These are phyloP conservation scores for Candida smagusa DNA, from an alignment of 1,139 yeast genomes.

Conservation along the genomic window DNA sequence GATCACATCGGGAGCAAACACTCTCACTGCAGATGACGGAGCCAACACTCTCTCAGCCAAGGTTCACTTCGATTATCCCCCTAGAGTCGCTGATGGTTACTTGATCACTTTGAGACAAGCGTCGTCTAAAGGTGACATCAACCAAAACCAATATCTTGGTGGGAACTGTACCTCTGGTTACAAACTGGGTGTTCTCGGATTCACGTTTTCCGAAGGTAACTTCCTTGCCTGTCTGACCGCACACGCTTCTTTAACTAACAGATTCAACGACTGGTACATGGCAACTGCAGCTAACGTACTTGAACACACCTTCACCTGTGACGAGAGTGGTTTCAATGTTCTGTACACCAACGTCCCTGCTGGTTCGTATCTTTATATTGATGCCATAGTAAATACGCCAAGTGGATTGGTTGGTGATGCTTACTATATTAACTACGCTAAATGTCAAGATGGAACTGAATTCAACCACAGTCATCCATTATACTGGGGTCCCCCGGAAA, in stretches of 20 bases:
- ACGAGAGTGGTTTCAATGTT: constrained; percentile 5
- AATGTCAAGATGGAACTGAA: constrained; percentile 6
- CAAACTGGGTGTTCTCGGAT: constrained; percentile 21
- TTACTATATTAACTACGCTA: constrained; percentile 1
- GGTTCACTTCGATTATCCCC: constrained; percentile 10
- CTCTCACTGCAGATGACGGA: constrained; percentile 26
- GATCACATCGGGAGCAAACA: constrained; percentile 20
- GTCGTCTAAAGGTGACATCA: no score
- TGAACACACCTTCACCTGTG: constrained; percentile 6
- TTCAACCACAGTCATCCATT: constrained; percentile 10
- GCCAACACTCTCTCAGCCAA: constrained; percentile 12
- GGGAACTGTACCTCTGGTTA: constrained; percentile 20
- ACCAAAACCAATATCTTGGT: constrained; percentile 18
- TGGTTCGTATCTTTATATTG: constrained; percentile 29
- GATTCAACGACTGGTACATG: constrained; percentile 19
- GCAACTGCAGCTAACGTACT: constrained; percentile 13
- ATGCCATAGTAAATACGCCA: constrained; percentile 2
- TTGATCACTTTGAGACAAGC: no score
- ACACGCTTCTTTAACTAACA: constrained; percentile 20
- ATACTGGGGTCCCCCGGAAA: constrained; percentile 9
- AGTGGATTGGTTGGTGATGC: constrained; percentile 1
- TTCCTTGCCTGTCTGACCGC: constrained; percentile 20
- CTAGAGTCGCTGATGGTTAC: neutral
- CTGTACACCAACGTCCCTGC: constrained; percentile 23
- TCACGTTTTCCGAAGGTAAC: constrained; percentile 8